Conservation (phyloP, 331 rosid species). For the Dryas integrifolia region DNA sequence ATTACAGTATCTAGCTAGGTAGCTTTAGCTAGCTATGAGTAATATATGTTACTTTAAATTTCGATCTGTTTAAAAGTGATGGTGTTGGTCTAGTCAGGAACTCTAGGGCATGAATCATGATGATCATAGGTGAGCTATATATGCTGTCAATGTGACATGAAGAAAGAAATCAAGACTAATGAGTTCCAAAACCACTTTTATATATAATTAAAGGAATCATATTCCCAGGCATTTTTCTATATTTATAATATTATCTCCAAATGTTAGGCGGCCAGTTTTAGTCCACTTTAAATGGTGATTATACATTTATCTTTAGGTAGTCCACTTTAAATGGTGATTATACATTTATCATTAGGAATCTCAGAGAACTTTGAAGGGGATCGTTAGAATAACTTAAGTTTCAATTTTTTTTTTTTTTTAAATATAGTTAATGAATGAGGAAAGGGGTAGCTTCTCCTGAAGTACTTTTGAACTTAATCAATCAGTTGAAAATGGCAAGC, state of each 20-base stretch:
- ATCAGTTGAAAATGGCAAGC: background rate
- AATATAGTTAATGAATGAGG: too few relatives aligned
- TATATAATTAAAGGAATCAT: constrained; percentile 12
- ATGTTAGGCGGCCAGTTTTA: constrained; percentile 16
- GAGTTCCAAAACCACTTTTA: constrained; percentile 11
- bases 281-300: background rate
- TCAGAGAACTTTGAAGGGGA: constrained; percentile 8
- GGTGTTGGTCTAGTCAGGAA: constrained; percentile 10
- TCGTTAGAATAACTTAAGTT: background rate
- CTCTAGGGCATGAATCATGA: constrained; percentile 10
- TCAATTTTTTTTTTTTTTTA: too few relatives aligned
- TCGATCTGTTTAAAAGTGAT: background rate
- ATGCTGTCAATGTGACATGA: constrained; percentile 20
- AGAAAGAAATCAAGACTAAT: background rate
- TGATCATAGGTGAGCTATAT: constrained; percentile 19
- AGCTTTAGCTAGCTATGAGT: too few relatives aligned
- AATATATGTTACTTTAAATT: too few relatives aligned
- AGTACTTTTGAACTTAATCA: background rate
- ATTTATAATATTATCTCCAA: background rate
- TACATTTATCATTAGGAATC: constrained; percentile 1
- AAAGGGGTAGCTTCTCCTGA: too few relatives aligned
- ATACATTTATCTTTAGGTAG: background rate
- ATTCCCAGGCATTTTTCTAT: constrained; percentile 16
- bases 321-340: background rate
- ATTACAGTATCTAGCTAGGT: too few relatives aligned